Percentiles rank a stretch among this genome's conserved stretches.
Evolutionary conservation across 371 early-diverging fungal genomes (phyloP).

Genomic region (Lichtheimia hyalospora): DNA sequence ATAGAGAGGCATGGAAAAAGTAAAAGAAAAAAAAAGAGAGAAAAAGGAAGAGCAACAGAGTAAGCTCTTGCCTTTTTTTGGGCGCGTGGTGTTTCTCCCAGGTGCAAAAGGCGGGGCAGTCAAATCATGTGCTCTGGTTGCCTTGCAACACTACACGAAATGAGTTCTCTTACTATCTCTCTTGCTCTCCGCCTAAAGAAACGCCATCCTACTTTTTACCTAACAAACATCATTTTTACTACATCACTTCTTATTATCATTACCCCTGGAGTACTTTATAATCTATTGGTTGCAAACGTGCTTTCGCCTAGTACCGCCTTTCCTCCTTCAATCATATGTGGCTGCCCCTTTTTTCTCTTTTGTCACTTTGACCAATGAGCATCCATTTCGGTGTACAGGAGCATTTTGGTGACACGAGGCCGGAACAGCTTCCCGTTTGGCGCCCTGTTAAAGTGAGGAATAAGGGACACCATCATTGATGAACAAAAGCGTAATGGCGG

Average conservation of each 20-base stretch:
- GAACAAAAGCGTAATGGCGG: no score
- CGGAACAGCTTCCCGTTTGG: neutral
- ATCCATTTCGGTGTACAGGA: neutral
- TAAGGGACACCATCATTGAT: no score
- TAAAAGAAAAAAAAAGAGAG: conserved; percentile 9
- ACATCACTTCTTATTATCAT: no score
- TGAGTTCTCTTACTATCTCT: neutral
- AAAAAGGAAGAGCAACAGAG: conserved; percentile 11
- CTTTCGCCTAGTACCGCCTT: neutral
- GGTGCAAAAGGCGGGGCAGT: neutral
- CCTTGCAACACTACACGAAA: neutral
- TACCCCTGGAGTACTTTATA: no score
- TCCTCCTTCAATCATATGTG: neutral
- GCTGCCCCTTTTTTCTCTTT: neutral
- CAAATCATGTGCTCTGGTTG: neutral
- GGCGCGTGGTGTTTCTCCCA: conserved; percentile 1
- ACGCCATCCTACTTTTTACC: no score
- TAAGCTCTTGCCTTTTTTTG: conserved; percentile 5
- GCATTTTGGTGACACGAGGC: conserved; percentile 2
- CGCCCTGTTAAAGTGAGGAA: no score
- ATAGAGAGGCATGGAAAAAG: neutral
- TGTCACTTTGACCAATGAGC: neutral
- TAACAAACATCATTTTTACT: no score
- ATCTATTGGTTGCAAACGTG: no score
- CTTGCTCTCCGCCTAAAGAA: no score